Evolutionary conservation across 2,329 filamentous ascomycete species (phyloP).

Genomic region (Rutstroemia sydowiana): DNA sequence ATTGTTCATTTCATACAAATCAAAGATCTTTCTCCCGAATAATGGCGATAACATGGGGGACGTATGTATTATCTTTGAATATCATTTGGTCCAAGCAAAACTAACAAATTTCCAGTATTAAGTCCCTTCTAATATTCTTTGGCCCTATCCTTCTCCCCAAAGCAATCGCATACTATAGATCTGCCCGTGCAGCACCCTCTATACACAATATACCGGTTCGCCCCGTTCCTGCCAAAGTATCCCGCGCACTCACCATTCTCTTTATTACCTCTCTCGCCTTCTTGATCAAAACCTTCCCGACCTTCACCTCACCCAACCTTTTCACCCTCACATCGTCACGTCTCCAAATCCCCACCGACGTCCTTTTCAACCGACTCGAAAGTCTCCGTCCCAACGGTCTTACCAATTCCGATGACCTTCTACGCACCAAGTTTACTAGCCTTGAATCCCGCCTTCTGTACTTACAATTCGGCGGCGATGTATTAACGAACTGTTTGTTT

Average conservation of each 20-base stretch:
- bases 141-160: conserved; percentile 66
- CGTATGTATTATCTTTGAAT: conserved; percentile 33
- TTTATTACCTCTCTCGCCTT: conserved; percentile 43
- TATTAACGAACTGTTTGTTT: conserved; percentile 71
- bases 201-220: conserved; percentile 43
- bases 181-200: conserved; percentile 37
- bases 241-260: conserved; percentile 54
- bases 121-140: conserved; percentile 45
- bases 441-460: conserved; percentile 72
- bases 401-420: conserved; percentile 51
- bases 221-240: conserved; percentile 45
- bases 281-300: conserved; percentile 57
- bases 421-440: conserved; percentile 62
- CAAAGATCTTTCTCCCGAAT: neutral
- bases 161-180: conserved; percentile 57
- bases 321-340: conserved; percentile 72
- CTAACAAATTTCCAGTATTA: conserved; percentile 30
- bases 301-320: conserved; percentile 70
- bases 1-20: neutral
- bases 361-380: conserved; percentile 71
- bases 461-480: conserved; percentile 70
- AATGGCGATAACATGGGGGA: conserved; percentile 41
- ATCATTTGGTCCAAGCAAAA: neutral
- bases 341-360: conserved; percentile 75
- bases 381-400: conserved; percentile 45